Percentiles rank a stretch among this genome's conserved stretches.
Conservation (phyloP, 495 filamentous ascomycete genomes). For the Cryomyces minteri region DNA sequence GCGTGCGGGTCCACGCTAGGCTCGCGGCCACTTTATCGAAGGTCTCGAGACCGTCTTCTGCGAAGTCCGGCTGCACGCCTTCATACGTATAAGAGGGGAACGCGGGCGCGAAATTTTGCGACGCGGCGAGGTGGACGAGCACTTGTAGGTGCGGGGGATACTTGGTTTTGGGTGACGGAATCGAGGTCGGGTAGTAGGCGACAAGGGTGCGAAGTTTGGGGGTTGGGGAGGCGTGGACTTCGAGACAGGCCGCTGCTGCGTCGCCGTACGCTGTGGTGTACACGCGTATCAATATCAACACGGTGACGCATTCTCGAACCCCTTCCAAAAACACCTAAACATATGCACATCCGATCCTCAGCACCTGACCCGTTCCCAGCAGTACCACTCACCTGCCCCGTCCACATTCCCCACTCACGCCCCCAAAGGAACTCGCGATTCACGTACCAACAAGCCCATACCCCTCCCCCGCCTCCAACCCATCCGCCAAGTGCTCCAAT, state of each 20-base stretch:
- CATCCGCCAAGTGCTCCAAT: conserved; percentile 5
- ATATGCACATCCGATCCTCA: neutral
- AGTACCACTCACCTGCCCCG: too few species aligned
- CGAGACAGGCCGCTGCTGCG: conserved; percentile 37
- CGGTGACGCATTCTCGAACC: neutral
- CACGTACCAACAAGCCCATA: conserved; percentile 11
- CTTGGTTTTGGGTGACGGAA: conserved; percentile 28
- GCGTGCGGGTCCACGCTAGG: conserved; percentile 36
- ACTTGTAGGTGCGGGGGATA: conserved; percentile 31
- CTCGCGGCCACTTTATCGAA: conserved; percentile 33
- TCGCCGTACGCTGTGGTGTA: conserved; percentile 22
- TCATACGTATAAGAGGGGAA: conserved; percentile 29
- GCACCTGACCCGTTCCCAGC: too few species aligned
- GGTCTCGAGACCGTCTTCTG: conserved; percentile 21
- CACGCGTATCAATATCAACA: neutral
- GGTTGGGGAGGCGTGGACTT: conserved; percentile 31
- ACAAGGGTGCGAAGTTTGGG: conserved; percentile 31
- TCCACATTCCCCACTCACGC: too few species aligned
- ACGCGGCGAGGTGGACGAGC: conserved; percentile 33
- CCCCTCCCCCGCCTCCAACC: conserved; percentile 15
- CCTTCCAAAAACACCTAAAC: neutral
- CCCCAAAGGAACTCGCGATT: too few species aligned
- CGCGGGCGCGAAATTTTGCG: conserved; percentile 13
- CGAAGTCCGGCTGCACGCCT: neutral
- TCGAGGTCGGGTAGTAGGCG: conserved; percentile 39